phyloP scores from a whole-genome alignment of 169 alveolate genomes.

The Eimeria acervulina region DNA sequence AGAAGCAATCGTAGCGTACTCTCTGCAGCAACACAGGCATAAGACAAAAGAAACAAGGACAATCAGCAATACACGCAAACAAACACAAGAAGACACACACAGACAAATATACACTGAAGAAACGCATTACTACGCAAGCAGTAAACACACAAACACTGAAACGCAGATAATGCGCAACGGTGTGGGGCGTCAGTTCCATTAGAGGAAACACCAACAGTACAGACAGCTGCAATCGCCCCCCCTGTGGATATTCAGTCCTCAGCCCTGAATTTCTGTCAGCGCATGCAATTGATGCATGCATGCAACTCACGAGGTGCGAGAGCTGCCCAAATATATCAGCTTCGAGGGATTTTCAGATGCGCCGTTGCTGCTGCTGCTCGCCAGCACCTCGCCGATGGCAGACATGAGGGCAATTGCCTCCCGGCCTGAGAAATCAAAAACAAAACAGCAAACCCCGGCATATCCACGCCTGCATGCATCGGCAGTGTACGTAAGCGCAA shows the following conservation, averaged over 20 bases:
- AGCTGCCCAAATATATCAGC: conserved; percentile 41
- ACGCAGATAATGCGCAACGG: no score
- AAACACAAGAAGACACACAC: neutral
- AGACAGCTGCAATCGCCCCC: neutral
- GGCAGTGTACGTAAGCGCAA: neutral
- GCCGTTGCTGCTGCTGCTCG: neutral
- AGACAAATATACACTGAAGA: no score
- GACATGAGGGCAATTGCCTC: conserved; percentile 27
- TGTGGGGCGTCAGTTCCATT: no score
- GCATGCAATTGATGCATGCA: neutral
- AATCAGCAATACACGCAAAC: neutral
- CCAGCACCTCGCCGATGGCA: neutral
- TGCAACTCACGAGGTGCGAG: conserved; percentile 46
- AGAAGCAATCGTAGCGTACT: conserved; percentile 9
- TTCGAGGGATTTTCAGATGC: neutral
- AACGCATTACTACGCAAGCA: no score
- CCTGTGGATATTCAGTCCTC: neutral
- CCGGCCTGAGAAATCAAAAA: neutral
- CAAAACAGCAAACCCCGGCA: neutral
- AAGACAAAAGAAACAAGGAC: no score
- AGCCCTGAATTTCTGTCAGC: neutral
- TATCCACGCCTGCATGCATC: no score
- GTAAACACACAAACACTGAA: no score
- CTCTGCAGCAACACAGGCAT: conserved; percentile 10
- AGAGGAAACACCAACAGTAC: neutral